A percentile compares a stretch with the other conserved stretches of the same genome.
Conservation (phyloP, 208 protist genomes). For the Porcisia hertigi region DNA sequence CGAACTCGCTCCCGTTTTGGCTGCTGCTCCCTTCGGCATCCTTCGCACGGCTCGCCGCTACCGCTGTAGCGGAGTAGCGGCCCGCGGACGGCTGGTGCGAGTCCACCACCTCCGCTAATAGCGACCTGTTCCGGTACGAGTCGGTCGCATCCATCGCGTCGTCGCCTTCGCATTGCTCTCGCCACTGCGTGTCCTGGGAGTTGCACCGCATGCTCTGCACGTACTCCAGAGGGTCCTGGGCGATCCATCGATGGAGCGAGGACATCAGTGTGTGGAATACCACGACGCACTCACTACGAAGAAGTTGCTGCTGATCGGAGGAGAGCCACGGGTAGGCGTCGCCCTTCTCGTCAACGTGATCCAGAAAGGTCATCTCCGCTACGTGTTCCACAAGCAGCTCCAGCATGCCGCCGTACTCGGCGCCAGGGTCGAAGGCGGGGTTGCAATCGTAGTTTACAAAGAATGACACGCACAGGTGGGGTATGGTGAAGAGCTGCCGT, state of each 20-base stretch:
- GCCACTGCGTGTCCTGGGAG: constrained; percentile 1
- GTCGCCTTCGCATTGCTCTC: constrained; percentile 12
- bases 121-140: constrained; percentile 48
- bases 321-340: constrained; percentile 55
- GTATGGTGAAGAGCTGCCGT: constrained; percentile 57
- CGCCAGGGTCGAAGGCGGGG: constrained; percentile 71
- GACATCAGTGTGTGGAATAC: constrained; percentile 58
- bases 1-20: neutral
- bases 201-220: constrained; percentile 17
- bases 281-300: constrained; percentile 71
- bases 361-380: constrained; percentile 57
- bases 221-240: constrained; percentile 75
- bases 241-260: constrained; percentile 76
- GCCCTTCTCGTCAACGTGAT: constrained; percentile 43
- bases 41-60: neutral
- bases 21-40: constrained; percentile 7
- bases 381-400: constrained; percentile 79
- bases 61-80: neutral
- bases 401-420: constrained; percentile 74
- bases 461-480: constrained; percentile 73
- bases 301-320: constrained; percentile 74
- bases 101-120: constrained; percentile 8
- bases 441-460: constrained; percentile 91
- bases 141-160: constrained; percentile 7
- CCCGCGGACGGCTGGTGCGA: neutral